A percentile compares a stretch with the other conserved stretches of the same genome.
Conservation (phyloP, 2,329 filamentous ascomycete species). For the Mollisia scopiformis region DNA sequence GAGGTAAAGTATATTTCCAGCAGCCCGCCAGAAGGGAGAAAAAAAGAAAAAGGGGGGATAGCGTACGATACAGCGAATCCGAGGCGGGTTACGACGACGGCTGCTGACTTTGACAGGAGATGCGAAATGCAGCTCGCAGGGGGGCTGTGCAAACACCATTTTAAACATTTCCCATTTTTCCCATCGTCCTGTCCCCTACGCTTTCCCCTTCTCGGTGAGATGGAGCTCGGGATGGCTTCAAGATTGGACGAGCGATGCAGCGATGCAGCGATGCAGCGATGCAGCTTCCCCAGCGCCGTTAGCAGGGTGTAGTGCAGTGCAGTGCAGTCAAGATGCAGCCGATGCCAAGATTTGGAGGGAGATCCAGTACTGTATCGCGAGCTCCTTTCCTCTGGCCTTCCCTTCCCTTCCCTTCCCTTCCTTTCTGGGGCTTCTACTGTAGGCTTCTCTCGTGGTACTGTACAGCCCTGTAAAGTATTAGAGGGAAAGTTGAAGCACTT, state of each 20-base stretch:
- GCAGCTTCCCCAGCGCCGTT: neutral
- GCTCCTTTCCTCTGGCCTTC: no score
- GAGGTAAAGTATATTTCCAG: neutral
- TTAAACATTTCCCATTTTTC: no score
- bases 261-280: neutral
- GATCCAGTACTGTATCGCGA: no score
- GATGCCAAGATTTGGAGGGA: neutral
- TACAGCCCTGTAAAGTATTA: neutral
- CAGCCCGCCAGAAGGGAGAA: no score
- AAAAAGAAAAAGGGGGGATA: neutral
- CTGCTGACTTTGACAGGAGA: neutral
- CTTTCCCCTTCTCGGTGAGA: neutral
- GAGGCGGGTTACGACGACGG: neutral
- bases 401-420: neutral
- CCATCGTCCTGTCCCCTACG: neutral
- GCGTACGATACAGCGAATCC: neutral
- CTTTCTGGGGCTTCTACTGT: neutral
- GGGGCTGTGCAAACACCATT: neutral
- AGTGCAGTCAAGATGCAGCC: no score
- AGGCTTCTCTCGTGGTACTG: no score
- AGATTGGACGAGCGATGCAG: conserved; percentile 1
- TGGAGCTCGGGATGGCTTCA: neutral
- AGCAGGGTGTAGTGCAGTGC: neutral
- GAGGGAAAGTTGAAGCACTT: no score
- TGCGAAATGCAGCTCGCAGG: neutral